Evolutionary conservation across 1,284 basidiomycete species (phyloP).

Genomic region (Sphagnurus paluster): DNA sequence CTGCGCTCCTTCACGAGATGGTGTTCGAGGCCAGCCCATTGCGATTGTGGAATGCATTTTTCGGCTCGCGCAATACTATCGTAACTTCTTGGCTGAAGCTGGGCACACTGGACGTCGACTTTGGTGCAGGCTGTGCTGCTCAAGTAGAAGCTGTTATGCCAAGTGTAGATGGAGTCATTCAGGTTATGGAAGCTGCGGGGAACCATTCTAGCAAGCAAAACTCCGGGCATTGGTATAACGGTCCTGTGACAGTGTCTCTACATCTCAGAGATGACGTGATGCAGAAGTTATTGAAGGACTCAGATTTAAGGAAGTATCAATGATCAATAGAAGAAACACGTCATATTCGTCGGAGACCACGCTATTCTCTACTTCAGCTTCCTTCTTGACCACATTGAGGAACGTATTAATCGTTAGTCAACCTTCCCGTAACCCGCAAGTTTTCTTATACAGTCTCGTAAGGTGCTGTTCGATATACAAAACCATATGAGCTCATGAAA

Average conservation of each 20-base stretch:
- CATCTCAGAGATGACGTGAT: constrained; percentile 27
- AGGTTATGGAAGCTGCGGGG: constrained; percentile 35
- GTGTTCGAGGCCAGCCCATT: constrained; percentile 33
- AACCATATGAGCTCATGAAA: too few relatives aligned
- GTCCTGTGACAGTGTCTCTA: constrained; percentile 12
- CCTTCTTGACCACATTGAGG: too few relatives aligned
- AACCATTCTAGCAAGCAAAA: background rate
- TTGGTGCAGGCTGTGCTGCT: constrained; percentile 30
- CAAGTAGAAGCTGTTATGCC: constrained; percentile 38
- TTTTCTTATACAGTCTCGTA: too few relatives aligned
- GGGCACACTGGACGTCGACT: constrained; percentile 38
- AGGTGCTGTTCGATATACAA: too few relatives aligned
- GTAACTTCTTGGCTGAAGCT: constrained; percentile 42
- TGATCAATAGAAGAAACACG: too few relatives aligned
- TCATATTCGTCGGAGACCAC: too few relatives aligned
- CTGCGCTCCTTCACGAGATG: constrained; percentile 38
- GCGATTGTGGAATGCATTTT: constrained; percentile 40
- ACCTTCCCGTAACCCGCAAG: too few relatives aligned
- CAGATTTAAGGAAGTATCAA: constrained; percentile 23
- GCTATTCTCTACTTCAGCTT: too few relatives aligned
- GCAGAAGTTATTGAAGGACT: constrained; percentile 28
- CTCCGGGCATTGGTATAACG: constrained; percentile 15
- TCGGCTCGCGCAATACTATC: constrained; percentile 36
- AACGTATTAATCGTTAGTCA: too few relatives aligned
- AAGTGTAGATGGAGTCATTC: constrained; percentile 37